Conservation (phyloP, 768 basidiomycete species). For the Sporobolomyces phaffii region DNA sequence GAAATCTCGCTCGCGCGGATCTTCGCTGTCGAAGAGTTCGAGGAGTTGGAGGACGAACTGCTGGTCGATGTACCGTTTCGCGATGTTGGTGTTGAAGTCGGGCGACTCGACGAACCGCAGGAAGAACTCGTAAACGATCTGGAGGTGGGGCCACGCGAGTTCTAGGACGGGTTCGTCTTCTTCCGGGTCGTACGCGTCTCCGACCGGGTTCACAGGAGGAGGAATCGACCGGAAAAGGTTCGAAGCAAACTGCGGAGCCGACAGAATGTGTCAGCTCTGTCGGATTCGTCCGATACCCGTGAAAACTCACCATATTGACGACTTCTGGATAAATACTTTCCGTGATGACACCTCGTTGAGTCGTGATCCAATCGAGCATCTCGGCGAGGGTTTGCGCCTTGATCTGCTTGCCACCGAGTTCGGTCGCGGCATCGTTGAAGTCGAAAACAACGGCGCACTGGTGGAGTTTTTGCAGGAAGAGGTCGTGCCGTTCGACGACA, state of each 20-base stretch:
- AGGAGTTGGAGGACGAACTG: conserved; percentile 90
- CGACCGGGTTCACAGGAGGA: conserved; percentile 95
- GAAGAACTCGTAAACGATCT: conserved; percentile 99
- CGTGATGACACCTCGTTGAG: conserved; percentile 89
- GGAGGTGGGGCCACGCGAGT: conserved; percentile 97
- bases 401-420: conserved; percentile 95
- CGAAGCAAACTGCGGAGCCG: conserved; percentile 78
- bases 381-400: conserved; percentile 96
- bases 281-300: too few species aligned
- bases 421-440: conserved; percentile 94
- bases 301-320: conserved; percentile 81
- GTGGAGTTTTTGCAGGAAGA: conserved; percentile 89
- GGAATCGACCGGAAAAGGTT: conserved; percentile 99
- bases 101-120: conserved; percentile 94
- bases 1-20: conserved; percentile 97
- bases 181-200: conserved; percentile 98
- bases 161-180: conserved; percentile 99
- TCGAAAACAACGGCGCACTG: conserved; percentile 97
- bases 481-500: conserved; percentile 73
- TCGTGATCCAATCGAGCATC: conserved; percentile 98
- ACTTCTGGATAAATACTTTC: conserved; percentile 98
- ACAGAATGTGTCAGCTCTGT: too few species aligned
- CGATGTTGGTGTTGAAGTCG: conserved; percentile 96
- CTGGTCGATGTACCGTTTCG: conserved; percentile 96
- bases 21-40: conserved; percentile 97